Base-by-base conservation (phyloP, 2,329 filamentous ascomycete species). In the Xylaria sp. region DNA sequence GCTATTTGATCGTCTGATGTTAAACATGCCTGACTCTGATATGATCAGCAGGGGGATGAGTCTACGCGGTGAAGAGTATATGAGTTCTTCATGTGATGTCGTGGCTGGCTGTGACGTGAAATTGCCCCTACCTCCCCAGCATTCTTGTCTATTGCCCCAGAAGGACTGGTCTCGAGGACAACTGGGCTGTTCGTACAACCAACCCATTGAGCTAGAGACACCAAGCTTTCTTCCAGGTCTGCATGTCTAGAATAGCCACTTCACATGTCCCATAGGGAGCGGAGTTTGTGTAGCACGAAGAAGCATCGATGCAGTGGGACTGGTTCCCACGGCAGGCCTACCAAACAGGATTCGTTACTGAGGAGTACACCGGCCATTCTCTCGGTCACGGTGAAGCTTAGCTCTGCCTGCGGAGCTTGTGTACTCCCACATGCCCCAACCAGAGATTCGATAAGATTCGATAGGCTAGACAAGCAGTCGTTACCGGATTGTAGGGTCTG, bases 211-310 rank as follows among this genome's bases (percentile, higher is more conserved):
- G 65, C 62, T 48, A 70, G 51, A 68, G 63, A 66, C 60, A 60
- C 70, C 50, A 61, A 68, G 24, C 58, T 71, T 61, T 62, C 61
- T 65, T 64, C 62, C 32, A 55, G 64, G 48, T 53, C 63, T 72
- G 70, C 68, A 69, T 71, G 71, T 74, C 65, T 74, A 36, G 66
- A 69, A 71, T 62, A 50, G 36, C 69, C 65, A 71, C 70, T 69
- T 63, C 64, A 63, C 61, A 58, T 58, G 64, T 63, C 65, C 73
- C 70, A 72, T 75, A 70, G 60, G 72, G 69, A 65, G 61, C 66
- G 64, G 70, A 67, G 72, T 74, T 73, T 75, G 71, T 68, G 78
- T 79, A 71, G 74, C 71, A 79, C 77, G 64, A 75, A 60, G 65
- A 61, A 66, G 69, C 73, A 64, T 71, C 69, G 57, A 61, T 68